These are phyloP conservation scores for Neurospora sp. DNA, from an alignment of 2,329 filamentous ascomycete genomes.

Conservation along the genomic window DNA sequence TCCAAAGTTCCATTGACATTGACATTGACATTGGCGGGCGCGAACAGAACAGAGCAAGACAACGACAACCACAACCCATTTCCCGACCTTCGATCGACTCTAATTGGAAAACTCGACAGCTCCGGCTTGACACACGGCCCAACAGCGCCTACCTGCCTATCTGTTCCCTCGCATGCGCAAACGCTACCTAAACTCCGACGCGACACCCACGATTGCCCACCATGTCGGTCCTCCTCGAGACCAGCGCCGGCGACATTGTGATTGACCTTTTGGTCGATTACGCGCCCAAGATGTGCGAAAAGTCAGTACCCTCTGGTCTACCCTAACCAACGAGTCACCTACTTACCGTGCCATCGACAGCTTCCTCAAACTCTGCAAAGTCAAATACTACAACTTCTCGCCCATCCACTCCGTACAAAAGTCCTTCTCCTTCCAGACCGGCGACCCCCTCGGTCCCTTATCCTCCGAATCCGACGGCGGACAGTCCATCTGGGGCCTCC, in stretches of 20 bases:
- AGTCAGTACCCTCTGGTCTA: conserved; percentile 50
- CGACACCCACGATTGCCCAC: neutral
- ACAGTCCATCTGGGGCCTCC: conserved; percentile 80
- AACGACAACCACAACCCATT: neutral
- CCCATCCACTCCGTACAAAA: conserved; percentile 89
- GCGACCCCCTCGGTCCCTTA: conserved; percentile 83
- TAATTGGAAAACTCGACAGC: neutral
- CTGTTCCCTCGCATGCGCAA: neutral
- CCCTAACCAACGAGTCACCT: conserved; percentile 1
- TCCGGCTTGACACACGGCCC: neutral
- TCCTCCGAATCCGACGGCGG: conserved; percentile 84
- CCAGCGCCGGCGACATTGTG: conserved; percentile 85
- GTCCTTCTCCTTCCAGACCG: conserved; percentile 92
- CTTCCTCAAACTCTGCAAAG: conserved; percentile 96
- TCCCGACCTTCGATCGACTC: neutral
- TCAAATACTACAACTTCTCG: conserved; percentile 98
- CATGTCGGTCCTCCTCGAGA: conserved; percentile 94
- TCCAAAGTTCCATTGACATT: neutral
- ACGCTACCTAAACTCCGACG: neutral
- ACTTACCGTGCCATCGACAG: conserved; percentile 54
- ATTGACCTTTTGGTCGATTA: conserved; percentile 86
- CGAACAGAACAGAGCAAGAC: neutral
- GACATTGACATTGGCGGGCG: neutral
- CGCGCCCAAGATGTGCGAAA: conserved; percentile 86
- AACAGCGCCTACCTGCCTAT: neutral